Conservation (phyloP, 208 protist genomes). For the Pavlovales sp. region DNA sequence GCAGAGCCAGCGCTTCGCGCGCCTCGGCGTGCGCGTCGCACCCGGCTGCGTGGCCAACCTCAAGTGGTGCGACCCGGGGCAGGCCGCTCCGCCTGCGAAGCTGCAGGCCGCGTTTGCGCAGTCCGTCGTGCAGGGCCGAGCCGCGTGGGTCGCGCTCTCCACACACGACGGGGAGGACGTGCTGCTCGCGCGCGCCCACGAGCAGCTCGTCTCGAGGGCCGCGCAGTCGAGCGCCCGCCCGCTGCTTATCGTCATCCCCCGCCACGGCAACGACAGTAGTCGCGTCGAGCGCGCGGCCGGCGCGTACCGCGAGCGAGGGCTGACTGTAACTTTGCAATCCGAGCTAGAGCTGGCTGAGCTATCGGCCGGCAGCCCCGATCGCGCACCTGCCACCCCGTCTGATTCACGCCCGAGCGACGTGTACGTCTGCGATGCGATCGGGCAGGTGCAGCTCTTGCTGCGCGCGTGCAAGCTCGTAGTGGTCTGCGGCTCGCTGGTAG, state of each 20-base stretch:
- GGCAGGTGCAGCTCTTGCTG: background rate
- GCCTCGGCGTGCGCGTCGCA: background rate
- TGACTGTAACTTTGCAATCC: background rate
- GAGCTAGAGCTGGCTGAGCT: background rate
- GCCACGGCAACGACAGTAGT: background rate
- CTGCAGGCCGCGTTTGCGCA: background rate
- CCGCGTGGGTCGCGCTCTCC: background rate
- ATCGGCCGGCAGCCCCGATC: too few species aligned
- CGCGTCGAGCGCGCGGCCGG: background rate
- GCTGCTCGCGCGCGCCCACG: background rate
- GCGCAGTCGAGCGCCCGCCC: too few species aligned
- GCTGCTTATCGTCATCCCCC: background rate
- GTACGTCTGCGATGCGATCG: slow-evolving; percentile 27
- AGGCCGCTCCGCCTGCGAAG: too few species aligned
- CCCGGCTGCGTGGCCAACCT: background rate
- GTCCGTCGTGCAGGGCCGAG: background rate
- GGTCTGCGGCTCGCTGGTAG: too few species aligned
- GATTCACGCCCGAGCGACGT: background rate
- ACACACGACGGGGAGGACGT: slow-evolving; percentile 24
- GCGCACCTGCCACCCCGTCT: too few species aligned
- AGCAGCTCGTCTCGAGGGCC: background rate
- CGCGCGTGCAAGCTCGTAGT: too few species aligned
- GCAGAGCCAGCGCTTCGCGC: background rate
- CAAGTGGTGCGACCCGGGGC: background rate
- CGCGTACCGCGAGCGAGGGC: background rate